phyloP scores from a whole-genome alignment of 2,329 filamentous ascomycete species.

The Scedosporium apiospermum region DNA sequence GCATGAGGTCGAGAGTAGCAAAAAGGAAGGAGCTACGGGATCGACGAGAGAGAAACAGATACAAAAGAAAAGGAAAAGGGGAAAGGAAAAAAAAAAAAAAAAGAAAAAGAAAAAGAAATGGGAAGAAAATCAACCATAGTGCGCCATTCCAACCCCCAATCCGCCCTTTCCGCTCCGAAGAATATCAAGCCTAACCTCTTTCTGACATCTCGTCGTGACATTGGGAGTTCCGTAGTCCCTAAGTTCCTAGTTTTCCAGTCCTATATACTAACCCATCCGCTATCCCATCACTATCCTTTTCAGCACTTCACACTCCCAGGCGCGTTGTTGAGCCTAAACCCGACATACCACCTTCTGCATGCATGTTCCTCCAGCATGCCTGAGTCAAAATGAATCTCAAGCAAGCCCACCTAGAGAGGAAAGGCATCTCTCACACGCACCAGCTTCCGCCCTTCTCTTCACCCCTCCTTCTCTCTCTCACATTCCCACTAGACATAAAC shows the following conservation, averaged over 20 bases:
- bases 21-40: neutral
- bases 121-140: neutral
- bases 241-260: neutral
- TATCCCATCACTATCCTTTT: neutral
- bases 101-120: neutral
- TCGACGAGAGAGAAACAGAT: neutral
- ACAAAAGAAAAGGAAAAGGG: neutral
- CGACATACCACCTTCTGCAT: too few relatives aligned
- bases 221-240: neutral
- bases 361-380: too few relatives aligned
- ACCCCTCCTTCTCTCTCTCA: neutral
- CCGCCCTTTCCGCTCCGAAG: neutral
- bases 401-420: neutral
- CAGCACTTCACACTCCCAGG: too few relatives aligned
- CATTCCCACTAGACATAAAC: constrained; percentile 11
- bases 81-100: neutral
- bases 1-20: neutral
- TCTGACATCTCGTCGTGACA: neutral
- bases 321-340: too few relatives aligned
- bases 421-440: neutral
- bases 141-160: neutral
- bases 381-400: too few relatives aligned
- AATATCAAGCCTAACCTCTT: neutral
- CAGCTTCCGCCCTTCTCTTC: neutral
- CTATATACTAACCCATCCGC: neutral